Evolutionary conservation across 2,329 filamentous ascomycete genomes (phyloP).

Genomic region (Aspergillus felis): DNA sequence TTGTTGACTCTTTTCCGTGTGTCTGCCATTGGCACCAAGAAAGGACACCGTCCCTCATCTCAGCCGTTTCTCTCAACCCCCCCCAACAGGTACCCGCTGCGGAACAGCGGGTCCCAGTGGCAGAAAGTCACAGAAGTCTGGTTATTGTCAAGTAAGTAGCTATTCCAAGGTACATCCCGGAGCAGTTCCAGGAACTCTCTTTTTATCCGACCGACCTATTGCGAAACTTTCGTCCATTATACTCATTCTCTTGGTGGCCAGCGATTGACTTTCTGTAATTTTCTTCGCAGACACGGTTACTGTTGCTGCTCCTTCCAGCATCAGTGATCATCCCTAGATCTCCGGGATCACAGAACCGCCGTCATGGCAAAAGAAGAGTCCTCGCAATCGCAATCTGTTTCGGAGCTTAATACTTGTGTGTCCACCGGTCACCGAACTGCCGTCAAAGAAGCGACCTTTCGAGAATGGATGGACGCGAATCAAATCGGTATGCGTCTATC

Average conservation of each 20-base stretch:
- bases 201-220: background rate
- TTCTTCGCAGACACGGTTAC: constrained; percentile 2
- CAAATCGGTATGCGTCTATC: constrained; percentile 64
- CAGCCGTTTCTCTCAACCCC: constrained; percentile 4
- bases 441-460: constrained; percentile 39
- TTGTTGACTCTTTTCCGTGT: background rate
- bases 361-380: constrained; percentile 35
- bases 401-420: constrained; percentile 41
- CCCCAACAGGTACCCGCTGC: constrained; percentile 4
- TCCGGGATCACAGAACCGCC: background rate
- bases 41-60: constrained; percentile 6
- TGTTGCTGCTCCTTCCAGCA: constrained; percentile 5
- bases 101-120: constrained; percentile 5
- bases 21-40: background rate
- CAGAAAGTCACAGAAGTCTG: background rate
- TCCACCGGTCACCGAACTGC: constrained; percentile 27
- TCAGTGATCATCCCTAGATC: constrained; percentile 6
- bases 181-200: background rate
- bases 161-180: background rate
- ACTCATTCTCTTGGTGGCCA: background rate
- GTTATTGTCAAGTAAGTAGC: background rate
- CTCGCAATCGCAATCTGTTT: constrained; percentile 25
- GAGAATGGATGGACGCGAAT: constrained; percentile 68
- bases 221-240: background rate
- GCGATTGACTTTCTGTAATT: background rate